Evolutionary conservation across 2,329 filamentous ascomycete species (phyloP).

Genomic region (Fusarium marasasianum): DNA sequence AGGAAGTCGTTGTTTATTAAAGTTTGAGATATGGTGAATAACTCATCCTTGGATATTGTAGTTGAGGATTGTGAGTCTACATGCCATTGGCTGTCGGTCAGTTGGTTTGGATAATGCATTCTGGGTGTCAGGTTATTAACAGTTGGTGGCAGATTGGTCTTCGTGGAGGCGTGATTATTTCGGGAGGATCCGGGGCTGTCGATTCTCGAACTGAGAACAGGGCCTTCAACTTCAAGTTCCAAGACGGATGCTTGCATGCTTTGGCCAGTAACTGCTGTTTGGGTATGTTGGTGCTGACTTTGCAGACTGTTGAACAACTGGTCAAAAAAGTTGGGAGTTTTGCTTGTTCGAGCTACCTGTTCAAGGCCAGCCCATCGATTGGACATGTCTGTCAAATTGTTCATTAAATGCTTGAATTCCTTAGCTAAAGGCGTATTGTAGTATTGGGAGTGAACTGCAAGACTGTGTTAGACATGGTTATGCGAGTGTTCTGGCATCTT

Average conservation of each 20-base stretch:
- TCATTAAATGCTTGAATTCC: not conserved
- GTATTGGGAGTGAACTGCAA: not conserved
- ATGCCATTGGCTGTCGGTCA: not conserved
- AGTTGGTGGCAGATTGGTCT: not conserved
- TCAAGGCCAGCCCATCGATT: not conserved
- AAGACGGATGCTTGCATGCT: not conserved
- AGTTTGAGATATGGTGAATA: not conserved
- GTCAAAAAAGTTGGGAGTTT: not conserved
- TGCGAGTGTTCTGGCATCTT: fast-evolving
- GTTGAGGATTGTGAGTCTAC: not conserved
- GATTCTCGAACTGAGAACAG: not conserved
- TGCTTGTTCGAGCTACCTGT: not conserved
- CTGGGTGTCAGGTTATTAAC: not conserved
- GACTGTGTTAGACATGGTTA: not conserved
- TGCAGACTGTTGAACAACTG: not conserved
- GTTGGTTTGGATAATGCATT: not conserved
- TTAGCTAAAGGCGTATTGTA: not conserved
- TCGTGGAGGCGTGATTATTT: not conserved
- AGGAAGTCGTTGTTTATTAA: not conserved
- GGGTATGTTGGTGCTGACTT: not conserved
- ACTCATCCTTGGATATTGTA: not conserved
- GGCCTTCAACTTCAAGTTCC: not conserved
- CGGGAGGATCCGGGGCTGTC: not conserved
- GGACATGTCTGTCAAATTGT: not conserved
- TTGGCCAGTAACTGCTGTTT: not conserved